Evolutionary conservation across 257 asterid genomes (phyloP), one percentile per base, ranked within the genome.

Genomic region (Osmanthus fragrans): DNA sequence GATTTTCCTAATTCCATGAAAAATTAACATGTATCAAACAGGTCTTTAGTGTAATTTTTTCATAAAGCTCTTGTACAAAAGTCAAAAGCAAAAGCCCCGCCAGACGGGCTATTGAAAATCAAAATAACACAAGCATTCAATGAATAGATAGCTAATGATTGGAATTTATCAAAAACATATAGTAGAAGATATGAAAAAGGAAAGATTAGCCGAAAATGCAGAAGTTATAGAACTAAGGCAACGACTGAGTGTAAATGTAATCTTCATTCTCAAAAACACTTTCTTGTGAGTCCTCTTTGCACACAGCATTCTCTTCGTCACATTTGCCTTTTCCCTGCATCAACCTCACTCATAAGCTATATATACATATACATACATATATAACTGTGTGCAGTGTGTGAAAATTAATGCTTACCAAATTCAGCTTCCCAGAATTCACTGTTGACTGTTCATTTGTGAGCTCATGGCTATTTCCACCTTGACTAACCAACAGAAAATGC

Each of bases 171-270:
- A 56, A 58, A 58, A 58, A 58, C 16, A 7, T 58, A 13, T n/a
- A 56, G 25, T n/a, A n/a, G 65, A 56, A 56, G 27, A 56, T n/a
- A 51, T 13, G n/a, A 4, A 13, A n/a, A 71, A 40, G 12, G 12
- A 30, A 45, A 72, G 18, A 15, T 10, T 7, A 37, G 23, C 51
- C 11, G 7, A 25, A 19, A 63, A 9, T 9, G 37, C 16, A 68
- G 10, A 47, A 7, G 70, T 12, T 34, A 60, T 30, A 63, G 32
- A 42, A 21, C 67, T 45, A 86, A 47, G 90, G 90, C 73, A 80
- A 77, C 19, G 88, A 84, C 69, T 86, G 88, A 34, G 90, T 86
- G 56, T 86, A 84, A 74, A 86, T 84, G 70, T 86, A 86, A 51
- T 82, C 90, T 75, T 84, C 88, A 80, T 74, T 86, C 84, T 86